Percentiles rank a stretch among this genome's conserved stretches.
Conservation (phyloP, 257 asterid genomes). For the Solanum tarijense region DNA sequence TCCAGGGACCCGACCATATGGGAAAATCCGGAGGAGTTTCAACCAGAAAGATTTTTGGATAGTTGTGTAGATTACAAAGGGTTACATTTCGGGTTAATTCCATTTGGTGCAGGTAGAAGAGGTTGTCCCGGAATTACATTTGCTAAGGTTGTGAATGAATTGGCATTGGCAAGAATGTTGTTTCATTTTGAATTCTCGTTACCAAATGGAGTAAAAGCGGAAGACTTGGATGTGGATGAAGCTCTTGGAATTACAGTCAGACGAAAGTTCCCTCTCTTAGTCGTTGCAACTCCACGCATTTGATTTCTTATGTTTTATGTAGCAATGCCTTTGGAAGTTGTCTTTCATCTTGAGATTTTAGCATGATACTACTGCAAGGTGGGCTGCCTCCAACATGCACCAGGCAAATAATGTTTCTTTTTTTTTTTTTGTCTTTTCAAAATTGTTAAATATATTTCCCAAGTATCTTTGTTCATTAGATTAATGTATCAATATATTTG, state of each 20-base stretch:
- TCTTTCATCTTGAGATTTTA: not conserved
- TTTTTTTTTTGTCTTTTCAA: too few relatives aligned
- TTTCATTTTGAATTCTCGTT: slow-evolving; percentile 14
- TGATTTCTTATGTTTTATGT: not conserved
- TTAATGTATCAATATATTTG: not conserved
- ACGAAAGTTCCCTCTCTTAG: slow-evolving; percentile 19
- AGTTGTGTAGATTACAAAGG: slow-evolving; percentile 25
- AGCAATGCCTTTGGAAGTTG: not conserved
- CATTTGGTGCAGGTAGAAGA: slow-evolving; percentile 50
- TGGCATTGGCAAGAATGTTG: slow-evolving; percentile 26
- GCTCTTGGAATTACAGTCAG: not conserved
- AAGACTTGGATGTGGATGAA: slow-evolving; percentile 33
- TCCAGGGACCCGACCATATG: slow-evolving; percentile 32
- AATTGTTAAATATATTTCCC: not conserved
- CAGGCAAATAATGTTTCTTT: not conserved
- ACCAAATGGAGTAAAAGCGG: slow-evolving; percentile 11
- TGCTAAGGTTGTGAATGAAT: slow-evolving; percentile 13
- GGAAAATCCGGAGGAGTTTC: slow-evolving; percentile 35
- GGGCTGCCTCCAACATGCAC: not conserved
- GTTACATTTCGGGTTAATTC: slow-evolving; percentile 24
- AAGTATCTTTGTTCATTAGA: not conserved
- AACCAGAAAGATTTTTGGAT: slow-evolving; percentile 38
- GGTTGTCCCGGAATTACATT: slow-evolving; percentile 37
- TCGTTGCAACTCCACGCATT: slow-evolving; percentile 5
- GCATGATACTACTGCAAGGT: not conserved